Base-by-base conservation (phyloP, 1,284 basidiomycete genomes). In the Trichosporon faecale region DNA sequence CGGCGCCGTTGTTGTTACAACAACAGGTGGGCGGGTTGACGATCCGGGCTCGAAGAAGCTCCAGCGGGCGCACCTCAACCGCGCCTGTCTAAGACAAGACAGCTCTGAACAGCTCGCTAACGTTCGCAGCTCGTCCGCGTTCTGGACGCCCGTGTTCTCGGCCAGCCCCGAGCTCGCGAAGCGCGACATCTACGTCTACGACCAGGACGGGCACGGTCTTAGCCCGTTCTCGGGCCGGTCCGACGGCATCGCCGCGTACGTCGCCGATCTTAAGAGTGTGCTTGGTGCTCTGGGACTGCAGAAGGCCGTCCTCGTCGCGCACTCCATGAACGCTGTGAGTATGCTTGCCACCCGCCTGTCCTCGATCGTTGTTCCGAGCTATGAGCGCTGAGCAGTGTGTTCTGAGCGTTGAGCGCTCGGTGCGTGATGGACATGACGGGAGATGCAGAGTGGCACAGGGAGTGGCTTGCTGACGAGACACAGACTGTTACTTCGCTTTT, bases 111-210 rank as follows among this genome's bases (percentile, higher is more conserved):
- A 18, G 40, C 5, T 29, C 27, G 27, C 57, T 33, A 21, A 44
- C 63, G n/a, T 16, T 12, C 25, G 27, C 61, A 74, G 74, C 8
- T 66, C 73, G 14, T 68, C 3, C 88, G 92, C 76, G 21, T 77
- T 73, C 70, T 77, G 75, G 74, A 70, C 76, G 4, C 76, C 76
- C 0, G 67, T 72, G 4, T 64, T 74, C 8, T 64, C 65, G n/a
- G 67, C 66, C 5, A 70, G 69, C 12, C 65, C 67, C 12, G 70
- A 76, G 9, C 61, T 64, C 21, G 21, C 64, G 16, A 55, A 68
- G 12, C 73, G 76, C 44, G 67, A 71, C 5, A 67, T 77, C 23
- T 72, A 74, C 66, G 72, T 72, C 0, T 74, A 76, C 65, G 77
- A 78, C 69, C 70, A 74, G 57, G 76, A 77, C 66, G 78, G 76